These are phyloP conservation scores for Trapa bicornis DNA, from an alignment of 345 rosid species.

Conservation along the genomic window DNA sequence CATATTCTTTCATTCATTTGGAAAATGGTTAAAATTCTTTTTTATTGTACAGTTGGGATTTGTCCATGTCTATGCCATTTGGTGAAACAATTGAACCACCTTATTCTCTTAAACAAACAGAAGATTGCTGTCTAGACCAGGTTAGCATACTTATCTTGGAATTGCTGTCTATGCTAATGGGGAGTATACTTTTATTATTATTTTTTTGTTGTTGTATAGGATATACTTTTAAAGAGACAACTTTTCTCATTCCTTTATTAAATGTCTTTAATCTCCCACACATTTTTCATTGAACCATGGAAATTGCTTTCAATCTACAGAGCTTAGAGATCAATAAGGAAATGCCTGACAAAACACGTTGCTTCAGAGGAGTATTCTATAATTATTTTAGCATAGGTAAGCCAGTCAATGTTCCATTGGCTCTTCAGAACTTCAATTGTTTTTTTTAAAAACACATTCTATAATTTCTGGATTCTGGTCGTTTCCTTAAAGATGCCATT, in stretches of 20 bases:
- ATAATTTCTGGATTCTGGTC: too few species aligned
- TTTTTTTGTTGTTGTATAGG: neutral
- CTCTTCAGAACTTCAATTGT: neutral
- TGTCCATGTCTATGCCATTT: constrained; percentile 52
- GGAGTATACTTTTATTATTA: neutral
- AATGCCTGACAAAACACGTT: constrained; percentile 37
- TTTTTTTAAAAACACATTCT: neutral
- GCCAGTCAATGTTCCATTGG: constrained; percentile 3
- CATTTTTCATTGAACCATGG: neutral
- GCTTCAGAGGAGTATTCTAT: constrained; percentile 79
- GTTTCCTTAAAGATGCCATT: neutral
- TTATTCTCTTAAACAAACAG: constrained; percentile 55
- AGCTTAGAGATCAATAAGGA: constrained; percentile 50
- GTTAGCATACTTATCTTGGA: constrained; percentile 12
- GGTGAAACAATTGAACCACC: constrained; percentile 61
- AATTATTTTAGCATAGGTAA: constrained; percentile 93
- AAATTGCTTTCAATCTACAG: constrained; percentile 26
- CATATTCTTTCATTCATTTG: neutral
- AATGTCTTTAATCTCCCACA: neutral
- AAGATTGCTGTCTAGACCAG: constrained; percentile 53
- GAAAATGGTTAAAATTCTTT: constrained; percentile 1
- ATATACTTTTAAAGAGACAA: neutral
- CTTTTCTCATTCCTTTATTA: neutral
- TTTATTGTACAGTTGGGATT: constrained; percentile 59
- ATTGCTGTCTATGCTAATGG: neutral